Evolutionary conservation across 2,329 filamentous ascomycete genomes (phyloP).

Genomic region (Colletotrichum camelliae): DNA sequence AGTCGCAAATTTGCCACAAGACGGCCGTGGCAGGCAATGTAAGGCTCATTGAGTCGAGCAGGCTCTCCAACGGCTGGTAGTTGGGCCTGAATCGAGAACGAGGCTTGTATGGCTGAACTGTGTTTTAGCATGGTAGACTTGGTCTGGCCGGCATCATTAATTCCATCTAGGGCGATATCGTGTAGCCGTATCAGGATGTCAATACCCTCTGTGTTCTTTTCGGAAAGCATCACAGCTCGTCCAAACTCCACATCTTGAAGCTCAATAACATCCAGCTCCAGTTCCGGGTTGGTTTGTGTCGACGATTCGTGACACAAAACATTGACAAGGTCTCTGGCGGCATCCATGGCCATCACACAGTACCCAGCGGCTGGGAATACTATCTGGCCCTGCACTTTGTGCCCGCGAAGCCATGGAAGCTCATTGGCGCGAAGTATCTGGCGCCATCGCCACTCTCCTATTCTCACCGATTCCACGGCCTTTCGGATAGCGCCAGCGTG

Average conservation of each 20-base stretch:
- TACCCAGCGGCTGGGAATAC: conserved; percentile 52
- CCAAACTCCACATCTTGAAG: neutral
- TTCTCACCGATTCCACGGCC: neutral
- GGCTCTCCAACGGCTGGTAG: neutral
- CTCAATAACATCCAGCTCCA: neutral
- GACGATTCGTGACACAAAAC: conserved; percentile 7
- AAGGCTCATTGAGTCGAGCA: neutral
- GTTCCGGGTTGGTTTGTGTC: neutral
- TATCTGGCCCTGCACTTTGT: conserved; percentile 37
- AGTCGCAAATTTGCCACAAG: neutral
- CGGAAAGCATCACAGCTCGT: neutral
- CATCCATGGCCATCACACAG: conserved; percentile 48
- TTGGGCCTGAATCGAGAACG: neutral
- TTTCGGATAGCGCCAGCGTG: neutral
- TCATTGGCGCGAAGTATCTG: conserved; percentile 27
- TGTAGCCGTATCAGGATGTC: neutral
- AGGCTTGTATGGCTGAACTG: neutral
- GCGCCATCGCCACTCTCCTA: conserved; percentile 17
- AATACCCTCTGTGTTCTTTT: neutral
- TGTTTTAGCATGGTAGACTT: neutral
- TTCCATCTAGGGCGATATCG: neutral
- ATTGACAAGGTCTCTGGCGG: conserved; percentile 26
- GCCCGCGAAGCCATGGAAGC: conserved; percentile 41
- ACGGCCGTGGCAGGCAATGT: neutral
- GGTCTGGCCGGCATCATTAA: neutral